Evolutionary conservation across 1,139 yeast species (phyloP), one percentile per base, ranked within the genome.

Genomic region (Pneumocystis wakefieldiae): DNA sequence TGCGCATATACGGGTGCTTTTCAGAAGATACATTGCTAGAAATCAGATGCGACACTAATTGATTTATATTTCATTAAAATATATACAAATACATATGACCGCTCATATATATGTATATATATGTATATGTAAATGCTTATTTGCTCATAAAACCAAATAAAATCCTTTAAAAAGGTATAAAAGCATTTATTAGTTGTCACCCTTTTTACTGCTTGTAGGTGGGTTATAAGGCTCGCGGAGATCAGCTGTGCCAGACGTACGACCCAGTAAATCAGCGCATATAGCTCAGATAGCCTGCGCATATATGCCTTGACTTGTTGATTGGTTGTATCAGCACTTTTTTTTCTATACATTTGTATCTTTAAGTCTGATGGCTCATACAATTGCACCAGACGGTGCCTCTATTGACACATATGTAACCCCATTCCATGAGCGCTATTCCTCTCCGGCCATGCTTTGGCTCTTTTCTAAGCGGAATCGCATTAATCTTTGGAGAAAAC

Each of bases 401-500:
- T 39, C 42, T n/a, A 15, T n/a, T 39, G 55, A 48, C 32, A 19
- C 7, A 0, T 48, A 48, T 15, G 14, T 19, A 8, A 24, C 55
- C 2, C 55, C 55, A 6, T 19, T 48, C 12, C 55, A 48, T 2
- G 55, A 48, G 55, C 55, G 55, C 12, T 48, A 48, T 24, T 28
- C 55, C 8, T 48, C 55, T 12, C 15, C 29, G 4, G 55, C 55
- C 7, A 48, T 48, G 55, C 55, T 48, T 48, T 48, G 32, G 6
- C 81, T 92, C 73, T 92, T 92, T 81, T 91, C 97, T 61, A 78
- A 87, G 73, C 85, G 96, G 78, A 91, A 87, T 78, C 83, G 99
- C 74, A 92, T 87, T 76, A 87, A 96, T 63, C 92, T 98, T 62
- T 92, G 99, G 99, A 86, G 99, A 81, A 88, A 88, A 76, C 82